Evolutionary conservation across 202 grass and related monocot species (phyloP).

Genomic region (Brachypodium distachyon): DNA sequence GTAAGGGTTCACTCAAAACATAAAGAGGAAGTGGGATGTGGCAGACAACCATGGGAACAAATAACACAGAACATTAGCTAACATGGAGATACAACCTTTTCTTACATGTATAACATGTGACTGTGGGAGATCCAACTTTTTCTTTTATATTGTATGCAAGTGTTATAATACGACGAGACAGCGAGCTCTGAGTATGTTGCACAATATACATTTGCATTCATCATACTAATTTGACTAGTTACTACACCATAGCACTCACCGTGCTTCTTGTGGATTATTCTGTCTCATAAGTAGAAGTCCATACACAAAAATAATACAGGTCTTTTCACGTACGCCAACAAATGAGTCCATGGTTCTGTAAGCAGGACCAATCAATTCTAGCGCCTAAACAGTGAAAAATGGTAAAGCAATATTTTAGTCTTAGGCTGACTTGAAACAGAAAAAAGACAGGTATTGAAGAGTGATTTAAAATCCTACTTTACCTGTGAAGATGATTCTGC

Average conservation of each 20-base stretch:
- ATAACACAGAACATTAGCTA: background rate
- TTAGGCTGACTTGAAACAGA: background rate
- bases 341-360: constrained; percentile 94
- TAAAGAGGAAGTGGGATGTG: background rate
- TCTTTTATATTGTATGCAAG: too few species aligned
- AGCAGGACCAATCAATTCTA: constrained; percentile 91
- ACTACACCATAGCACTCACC: constrained; percentile 40
- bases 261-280: constrained; percentile 93
- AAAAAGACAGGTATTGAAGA: background rate
- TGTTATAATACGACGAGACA: too few species aligned
- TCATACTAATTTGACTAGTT: constrained; percentile 12
- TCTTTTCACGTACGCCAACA: constrained; percentile 94
- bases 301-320: constrained; percentile 96
- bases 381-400: constrained; percentile 45
- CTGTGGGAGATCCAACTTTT: too few species aligned
- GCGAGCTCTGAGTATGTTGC: too few species aligned
- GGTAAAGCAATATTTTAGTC: background rate
- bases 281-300: constrained; percentile 97
- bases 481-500: constrained; percentile 90
- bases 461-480: background rate
- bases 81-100: background rate
- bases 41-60: background rate
- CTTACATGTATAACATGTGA: background rate
- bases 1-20: background rate
- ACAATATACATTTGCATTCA: background rate